Evolutionary conservation across 768 basidiomycete genomes (phyloP).

Genomic region (Pholiota molesta): DNA sequence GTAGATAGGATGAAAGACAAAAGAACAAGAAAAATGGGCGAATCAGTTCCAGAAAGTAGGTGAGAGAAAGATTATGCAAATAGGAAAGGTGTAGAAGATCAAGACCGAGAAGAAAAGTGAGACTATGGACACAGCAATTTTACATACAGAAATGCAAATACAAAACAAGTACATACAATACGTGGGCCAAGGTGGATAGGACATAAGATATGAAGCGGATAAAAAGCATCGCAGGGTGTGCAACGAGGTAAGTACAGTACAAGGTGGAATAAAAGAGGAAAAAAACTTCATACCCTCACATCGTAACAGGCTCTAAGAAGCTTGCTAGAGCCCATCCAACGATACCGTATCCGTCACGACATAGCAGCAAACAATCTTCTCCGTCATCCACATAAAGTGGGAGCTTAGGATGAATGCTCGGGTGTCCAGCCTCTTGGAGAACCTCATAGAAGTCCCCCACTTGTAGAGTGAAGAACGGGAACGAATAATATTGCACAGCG

Average conservation of each 20-base stretch:
- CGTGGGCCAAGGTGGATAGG: constrained; percentile 20
- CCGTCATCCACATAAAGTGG: constrained; percentile 77
- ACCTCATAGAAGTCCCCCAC: constrained; percentile 68
- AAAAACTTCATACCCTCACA: neutral
- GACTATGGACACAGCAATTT: neutral
- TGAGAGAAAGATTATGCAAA: neutral
- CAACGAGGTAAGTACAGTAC: neutral
- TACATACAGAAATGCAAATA: constrained; percentile 5
- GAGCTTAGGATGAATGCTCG: constrained; percentile 69
- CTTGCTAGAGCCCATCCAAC: constrained; percentile 86
- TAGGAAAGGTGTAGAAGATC: neutral
- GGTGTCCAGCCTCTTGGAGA: constrained; percentile 78
- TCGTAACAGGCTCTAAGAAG: constrained; percentile 63
- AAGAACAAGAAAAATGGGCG: neutral
- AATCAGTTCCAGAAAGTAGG: neutral
- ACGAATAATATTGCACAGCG: constrained; percentile 67
- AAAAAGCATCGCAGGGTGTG: neutral
- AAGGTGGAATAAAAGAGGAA: neutral
- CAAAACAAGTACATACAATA: constrained; percentile 8
- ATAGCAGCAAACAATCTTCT: constrained; percentile 80
- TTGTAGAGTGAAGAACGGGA: constrained; percentile 76
- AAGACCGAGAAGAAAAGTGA: neutral
- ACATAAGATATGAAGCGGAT: constrained; percentile 27
- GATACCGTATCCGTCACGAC: constrained; percentile 53
- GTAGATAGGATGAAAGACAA: neutral